Base-by-base conservation (phyloP, 2,329 filamentous ascomycete genomes). In the Cladosporium halotolerans region DNA sequence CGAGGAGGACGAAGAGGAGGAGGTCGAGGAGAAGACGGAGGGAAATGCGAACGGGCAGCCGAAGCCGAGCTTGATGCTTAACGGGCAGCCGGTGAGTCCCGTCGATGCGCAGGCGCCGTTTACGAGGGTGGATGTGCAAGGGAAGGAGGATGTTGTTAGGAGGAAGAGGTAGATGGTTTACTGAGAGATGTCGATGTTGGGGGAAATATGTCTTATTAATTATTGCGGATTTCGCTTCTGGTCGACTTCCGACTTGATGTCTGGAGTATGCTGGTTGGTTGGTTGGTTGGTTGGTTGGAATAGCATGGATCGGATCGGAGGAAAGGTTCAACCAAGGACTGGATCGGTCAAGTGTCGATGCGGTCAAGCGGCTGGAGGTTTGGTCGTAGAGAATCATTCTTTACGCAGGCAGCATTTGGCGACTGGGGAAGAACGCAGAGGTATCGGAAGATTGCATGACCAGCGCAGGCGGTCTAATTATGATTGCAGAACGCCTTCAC, bases 1-100 rank as follows among this genome's bases (percentile, higher is more conserved):
- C 62, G 84, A 86, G 44, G 80, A 82, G 9, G 69, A 74, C 6
- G 66, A 70, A 45, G 68, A 60, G 62, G 63, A 56, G 54, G 66
- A 62, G 8, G 23, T 41, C 8, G 16, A 23, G 19, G 41, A 39
- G 40, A 32, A 10, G 34, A 45, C 36, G 33, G 38, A 45, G 18
- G 34, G 14, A 9, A 56, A 53, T 14, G 49, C 43, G 9, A 51
- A 52, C 18, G 42, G 48, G 32, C 40, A 48, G n/a, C 36, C 44
- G n/a, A 54, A 53, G 32, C 59, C 59, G 16, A 55, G 53, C 10
- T 46, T 61, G 8, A 50, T 53, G 33, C 18, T 61, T 6, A 61
- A 61, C 16, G 58, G 59, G 3, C 53, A 58, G 46, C 55, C 56
- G 9, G 40, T 57, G 18, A 55, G 47, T 19, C 47, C 44, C 11